Percentiles rank a stretch among this genome's conserved stretches.
phyloP scores from a whole-genome alignment of 1,284 basidiomycete species.

The Ustilago hordei region DNA sequence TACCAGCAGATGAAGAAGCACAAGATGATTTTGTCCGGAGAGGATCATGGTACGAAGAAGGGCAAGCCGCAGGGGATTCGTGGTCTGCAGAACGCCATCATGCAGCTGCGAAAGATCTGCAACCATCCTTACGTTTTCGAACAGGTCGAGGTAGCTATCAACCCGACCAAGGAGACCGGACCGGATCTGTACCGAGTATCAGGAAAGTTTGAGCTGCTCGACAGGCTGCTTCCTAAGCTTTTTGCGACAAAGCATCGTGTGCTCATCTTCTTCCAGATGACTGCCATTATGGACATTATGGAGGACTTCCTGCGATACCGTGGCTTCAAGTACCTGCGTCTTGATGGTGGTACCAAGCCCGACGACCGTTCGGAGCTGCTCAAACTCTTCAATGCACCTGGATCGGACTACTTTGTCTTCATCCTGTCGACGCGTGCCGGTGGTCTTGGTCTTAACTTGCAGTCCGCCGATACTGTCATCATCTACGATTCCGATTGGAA shows the following conservation, averaged over 20 bases:
- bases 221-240: slow-evolving; percentile 92
- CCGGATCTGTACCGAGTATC: slow-evolving; percentile 83
- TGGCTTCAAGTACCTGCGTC: slow-evolving; percentile 88
- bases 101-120: slow-evolving; percentile 99
- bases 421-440: slow-evolving; percentile 88
- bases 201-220: slow-evolving; percentile 95
- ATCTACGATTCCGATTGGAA: slow-evolving; percentile 78
- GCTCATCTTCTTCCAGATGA: slow-evolving; percentile 99
- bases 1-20: slow-evolving; percentile 98
- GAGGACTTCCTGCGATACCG: slow-evolving; percentile 95
- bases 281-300: slow-evolving; percentile 99
- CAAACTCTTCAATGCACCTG: slow-evolving; percentile 88
- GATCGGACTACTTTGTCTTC: slow-evolving; percentile 92
- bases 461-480: slow-evolving; percentile 98
- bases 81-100: slow-evolving; percentile 91
- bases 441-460: slow-evolving; percentile 96
- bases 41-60: slow-evolving; percentile 63
- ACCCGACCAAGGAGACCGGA: slow-evolving; percentile 82
- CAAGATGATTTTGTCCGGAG: slow-evolving; percentile 79
- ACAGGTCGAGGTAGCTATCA: slow-evolving; percentile 91
- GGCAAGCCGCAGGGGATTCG: slow-evolving; percentile 68
- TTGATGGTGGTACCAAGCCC: slow-evolving; percentile 98
- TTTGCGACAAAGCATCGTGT: slow-evolving; percentile 92
- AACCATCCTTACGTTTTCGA: slow-evolving; percentile 86
- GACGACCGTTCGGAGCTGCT: slow-evolving; percentile 94